Conservation (phyloP, 1,139 yeast genomes). For the Scheffersomyces titani region DNA sequence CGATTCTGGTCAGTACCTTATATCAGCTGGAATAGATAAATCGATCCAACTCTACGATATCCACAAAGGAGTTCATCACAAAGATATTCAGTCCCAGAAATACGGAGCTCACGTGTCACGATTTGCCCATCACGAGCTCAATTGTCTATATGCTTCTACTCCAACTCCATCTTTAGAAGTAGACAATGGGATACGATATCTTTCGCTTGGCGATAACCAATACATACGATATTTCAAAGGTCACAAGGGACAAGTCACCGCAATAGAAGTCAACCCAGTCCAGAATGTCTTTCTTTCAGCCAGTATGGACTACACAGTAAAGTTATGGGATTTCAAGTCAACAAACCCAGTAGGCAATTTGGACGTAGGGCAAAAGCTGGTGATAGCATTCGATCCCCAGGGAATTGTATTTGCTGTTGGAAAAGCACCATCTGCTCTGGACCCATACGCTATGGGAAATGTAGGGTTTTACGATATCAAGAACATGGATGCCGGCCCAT, state of each 20-base stretch:
- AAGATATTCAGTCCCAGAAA: constrained; percentile 78
- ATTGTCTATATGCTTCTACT: constrained; percentile 84
- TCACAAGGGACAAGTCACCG: constrained; percentile 73
- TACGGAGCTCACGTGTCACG: constrained; percentile 89
- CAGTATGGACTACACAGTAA: constrained; percentile 75
- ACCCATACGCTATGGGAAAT: constrained; percentile 3
- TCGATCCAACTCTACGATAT: constrained; percentile 83
- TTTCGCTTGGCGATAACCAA: constrained; percentile 75
- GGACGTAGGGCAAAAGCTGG: constrained; percentile 56
- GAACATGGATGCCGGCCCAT: constrained; percentile 56
- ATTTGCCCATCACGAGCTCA: constrained; percentile 75
- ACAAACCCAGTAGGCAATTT: constrained; percentile 64
- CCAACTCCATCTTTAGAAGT: constrained; percentile 32
- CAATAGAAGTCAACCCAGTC: constrained; percentile 74
- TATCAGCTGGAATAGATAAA: constrained; percentile 82
- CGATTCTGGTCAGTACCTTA: constrained; percentile 76
- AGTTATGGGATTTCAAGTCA: constrained; percentile 82
- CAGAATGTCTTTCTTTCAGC: constrained; percentile 69
- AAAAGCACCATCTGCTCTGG: constrained; percentile 23
- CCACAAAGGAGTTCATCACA: constrained; percentile 63
- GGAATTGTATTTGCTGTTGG: constrained; percentile 82
- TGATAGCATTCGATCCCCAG: constrained; percentile 74
- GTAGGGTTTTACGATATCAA: constrained; percentile 59
- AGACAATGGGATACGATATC: constrained; percentile 72
- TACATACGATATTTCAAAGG: constrained; percentile 86